Evolutionary conservation across 2,329 filamentous ascomycete species (phyloP), one percentile per base, ranked within the genome.

Genomic region (Ophiostoma novo-ulmi): DNA sequence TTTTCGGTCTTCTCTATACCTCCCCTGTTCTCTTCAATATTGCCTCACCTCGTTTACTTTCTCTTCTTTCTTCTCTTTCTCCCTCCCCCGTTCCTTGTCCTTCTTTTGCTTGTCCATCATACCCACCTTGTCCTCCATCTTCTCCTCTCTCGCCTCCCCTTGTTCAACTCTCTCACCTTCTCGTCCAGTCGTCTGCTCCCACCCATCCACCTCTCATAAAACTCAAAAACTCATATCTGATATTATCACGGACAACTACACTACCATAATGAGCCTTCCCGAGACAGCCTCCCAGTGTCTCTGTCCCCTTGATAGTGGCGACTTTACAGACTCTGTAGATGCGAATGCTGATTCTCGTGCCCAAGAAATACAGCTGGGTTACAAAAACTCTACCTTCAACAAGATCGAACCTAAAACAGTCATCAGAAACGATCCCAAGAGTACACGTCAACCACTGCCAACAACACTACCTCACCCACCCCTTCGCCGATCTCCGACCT

Each of bases 241-340:
- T 39, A 26, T 64, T n/a, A 31, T 65, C 63, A 41, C 63, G 36
- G 20, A 3, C 63, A 26, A 11, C n/a, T 36, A 14, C 10, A 65
- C 20, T n/a, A n/a, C 4, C 55, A 71, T 14, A 31, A 74, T 74
- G 73, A 71, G 39, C 58, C 11, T 31, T 67, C 63, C 73, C 69
- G 71, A 74, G 69, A 73, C 73, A 72, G 41, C 70, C 14, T 64
- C 64, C 20, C 55, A 70, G 31, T 73, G 73, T 72, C 72, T 74
- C 39, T 74, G 73, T 38, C 73, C 73, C 39, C 39, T 69, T 61
- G 44, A 6, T 38, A 22, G 5, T 22, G 61, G 22, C 20, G 39
- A 31, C 20, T 6, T n/a, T 13, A 14, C 31, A n/a, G 55, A n/a
- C 1, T 22, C 36, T 22, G 20, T 20, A 7, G 44, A n/a, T n/a